Percentiles rank a stretch among this genome's conserved stretches.
These are phyloP conservation scores for Tylopilus orsonianus DNA, from an alignment of 1,284 basidiomycete genomes.

Conservation along the genomic window DNA sequence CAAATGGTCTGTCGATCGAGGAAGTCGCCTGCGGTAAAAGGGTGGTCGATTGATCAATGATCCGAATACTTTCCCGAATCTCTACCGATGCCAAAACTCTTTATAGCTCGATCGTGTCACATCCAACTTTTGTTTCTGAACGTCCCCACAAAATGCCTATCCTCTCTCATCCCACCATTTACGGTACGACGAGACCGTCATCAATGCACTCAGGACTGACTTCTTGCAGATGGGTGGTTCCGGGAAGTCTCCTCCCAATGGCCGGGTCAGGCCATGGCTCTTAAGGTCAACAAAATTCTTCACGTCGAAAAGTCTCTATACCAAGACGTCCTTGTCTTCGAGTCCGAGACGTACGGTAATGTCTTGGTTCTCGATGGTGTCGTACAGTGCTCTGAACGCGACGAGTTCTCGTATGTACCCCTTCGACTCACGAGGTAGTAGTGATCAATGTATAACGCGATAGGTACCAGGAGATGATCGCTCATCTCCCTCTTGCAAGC, in stretches of 20 bases:
- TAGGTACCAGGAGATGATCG: conserved; percentile 99
- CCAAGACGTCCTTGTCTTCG: conserved; percentile 96
- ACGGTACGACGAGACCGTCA: conserved; percentile 18
- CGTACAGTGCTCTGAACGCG: conserved; percentile 96
- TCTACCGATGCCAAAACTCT: too few species aligned
- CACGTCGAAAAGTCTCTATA: conserved; percentile 92
- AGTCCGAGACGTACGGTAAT: conserved; percentile 94
- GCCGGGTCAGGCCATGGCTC: conserved; percentile 95
- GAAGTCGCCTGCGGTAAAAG: too few species aligned
- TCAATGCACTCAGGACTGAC: background rate
- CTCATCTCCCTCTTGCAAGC: conserved; percentile 91
- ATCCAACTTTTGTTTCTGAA: background rate
- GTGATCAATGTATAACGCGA: background rate
- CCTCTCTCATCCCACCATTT: conserved; percentile 34
- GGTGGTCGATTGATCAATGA: conserved; percentile 2
- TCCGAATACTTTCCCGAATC: too few species aligned
- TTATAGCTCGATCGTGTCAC: too few species aligned
- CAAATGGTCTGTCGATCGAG: too few species aligned
- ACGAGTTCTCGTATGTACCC: conserved; percentile 91
- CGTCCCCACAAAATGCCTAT: conserved; percentile 25
- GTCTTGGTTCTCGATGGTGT: conserved; percentile 96
- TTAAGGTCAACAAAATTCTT: conserved; percentile 94
- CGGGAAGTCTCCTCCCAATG: conserved; percentile 96
- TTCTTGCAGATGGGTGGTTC: conserved; percentile 88
- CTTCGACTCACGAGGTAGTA: background rate